Percentiles rank a stretch among this genome's conserved stretches.
Evolutionary conservation across 148 eudicot species (phyloP).

Genomic region (Nepenthes mirabilis): DNA sequence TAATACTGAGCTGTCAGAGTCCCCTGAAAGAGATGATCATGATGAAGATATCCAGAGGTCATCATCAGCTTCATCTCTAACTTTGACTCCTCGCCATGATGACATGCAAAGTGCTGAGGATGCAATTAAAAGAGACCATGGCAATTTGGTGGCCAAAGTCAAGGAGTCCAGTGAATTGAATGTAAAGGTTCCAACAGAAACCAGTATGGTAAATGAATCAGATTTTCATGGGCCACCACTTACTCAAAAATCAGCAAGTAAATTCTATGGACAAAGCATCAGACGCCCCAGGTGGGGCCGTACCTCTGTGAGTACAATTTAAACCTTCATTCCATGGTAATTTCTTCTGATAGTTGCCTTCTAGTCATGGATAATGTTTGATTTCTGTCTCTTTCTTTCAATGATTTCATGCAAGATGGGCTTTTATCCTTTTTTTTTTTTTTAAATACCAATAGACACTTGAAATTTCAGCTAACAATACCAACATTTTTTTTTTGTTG

Average conservation of each 20-base stretch:
- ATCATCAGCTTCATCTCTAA: conserved; percentile 19
- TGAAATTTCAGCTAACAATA: not conserved
- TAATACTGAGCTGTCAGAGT: conserved; percentile 22
- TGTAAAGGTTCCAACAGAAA: conserved; percentile 18
- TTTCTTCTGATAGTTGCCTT: not conserved
- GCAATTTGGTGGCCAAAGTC: conserved; percentile 8
- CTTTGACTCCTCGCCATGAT: conserved; percentile 15
- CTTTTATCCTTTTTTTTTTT: not conserved
- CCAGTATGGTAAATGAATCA: conserved; percentile 13
- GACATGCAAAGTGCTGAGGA: conserved; percentile 9
- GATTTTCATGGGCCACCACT: conserved; percentile 10
- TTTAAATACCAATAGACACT: not conserved
- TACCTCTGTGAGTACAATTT: conserved; percentile 39
- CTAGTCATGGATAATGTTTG: not conserved
- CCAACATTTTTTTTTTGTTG: not conserved
- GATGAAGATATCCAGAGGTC: conserved; percentile 13
- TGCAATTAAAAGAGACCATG: conserved; percentile 7
- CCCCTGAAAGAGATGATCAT: conserved; percentile 23
- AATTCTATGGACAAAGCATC: conserved; percentile 20
- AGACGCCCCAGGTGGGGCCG: conserved; percentile 55
- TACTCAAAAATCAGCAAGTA: conserved; percentile 16
- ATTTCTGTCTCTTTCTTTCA: not conserved
- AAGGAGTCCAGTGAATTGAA: conserved; percentile 7
- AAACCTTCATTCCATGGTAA: not conserved
- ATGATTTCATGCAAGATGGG: not conserved